Conservation (phyloP, 805 yeast genomes). For the Hagleromyces aurorensis region DNA sequence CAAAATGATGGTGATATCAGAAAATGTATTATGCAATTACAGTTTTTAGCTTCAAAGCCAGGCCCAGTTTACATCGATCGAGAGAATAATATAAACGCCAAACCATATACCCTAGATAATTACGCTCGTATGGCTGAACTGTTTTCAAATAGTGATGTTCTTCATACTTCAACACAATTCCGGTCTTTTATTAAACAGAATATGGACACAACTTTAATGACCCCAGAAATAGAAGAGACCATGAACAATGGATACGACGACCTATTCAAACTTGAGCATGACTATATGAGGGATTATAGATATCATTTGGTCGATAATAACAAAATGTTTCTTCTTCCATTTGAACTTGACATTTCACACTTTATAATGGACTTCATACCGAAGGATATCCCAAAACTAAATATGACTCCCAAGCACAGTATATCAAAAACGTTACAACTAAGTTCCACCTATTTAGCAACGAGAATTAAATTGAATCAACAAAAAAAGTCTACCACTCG, state of each 20-base stretch:
- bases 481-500: constrained; percentile 8
- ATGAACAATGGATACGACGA: constrained; percentile 14
- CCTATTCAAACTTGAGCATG: constrained; percentile 15
- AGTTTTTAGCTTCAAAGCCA: constrained; percentile 24
- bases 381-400: background rate
- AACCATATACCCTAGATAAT: no score
- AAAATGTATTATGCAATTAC: constrained; percentile 38
- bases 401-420: background rate
- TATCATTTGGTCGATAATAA: constrained; percentile 15
- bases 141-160: constrained; percentile 15
- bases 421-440: constrained; percentile 8
- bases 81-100: background rate
- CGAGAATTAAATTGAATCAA: constrained; percentile 9
- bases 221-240: constrained; percentile 6
- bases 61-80: constrained; percentile 1
- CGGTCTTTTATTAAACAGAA: constrained; percentile 20
- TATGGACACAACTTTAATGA: constrained; percentile 18
- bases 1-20: constrained; percentile 38
- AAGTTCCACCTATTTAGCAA: constrained; percentile 10
- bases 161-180: constrained; percentile 8
- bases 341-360: constrained; percentile 15
- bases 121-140: no score
- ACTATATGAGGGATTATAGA: constrained; percentile 25
- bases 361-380: background rate
- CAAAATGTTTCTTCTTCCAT: constrained; percentile 14